Percentiles rank a stretch among this genome's conserved stretches.
Conservation (phyloP, 139 green algal species). For the Asterochloris sp. region DNA sequence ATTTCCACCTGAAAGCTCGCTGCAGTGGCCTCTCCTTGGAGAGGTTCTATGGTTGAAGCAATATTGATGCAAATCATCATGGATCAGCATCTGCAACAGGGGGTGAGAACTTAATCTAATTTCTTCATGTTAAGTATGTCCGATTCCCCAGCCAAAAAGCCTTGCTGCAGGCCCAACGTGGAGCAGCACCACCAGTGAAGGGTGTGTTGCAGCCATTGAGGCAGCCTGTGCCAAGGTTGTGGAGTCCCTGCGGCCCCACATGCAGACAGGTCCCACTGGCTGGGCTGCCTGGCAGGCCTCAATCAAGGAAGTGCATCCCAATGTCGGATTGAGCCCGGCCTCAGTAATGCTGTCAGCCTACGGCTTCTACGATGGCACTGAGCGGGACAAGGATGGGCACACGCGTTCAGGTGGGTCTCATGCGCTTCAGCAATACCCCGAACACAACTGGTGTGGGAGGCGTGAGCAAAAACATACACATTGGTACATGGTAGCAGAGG, state of each 20-base stretch:
- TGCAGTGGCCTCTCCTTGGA: too few species aligned
- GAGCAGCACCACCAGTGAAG: constrained; percentile 17
- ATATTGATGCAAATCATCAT: too few species aligned
- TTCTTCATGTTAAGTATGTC: too few species aligned
- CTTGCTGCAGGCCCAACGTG: constrained; percentile 15
- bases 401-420: not conserved
- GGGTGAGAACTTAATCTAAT: too few species aligned
- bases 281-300: constrained; percentile 18
- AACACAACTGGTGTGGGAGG: too few species aligned
- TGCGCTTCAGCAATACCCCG: not conserved
- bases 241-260: constrained; percentile 11
- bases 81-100: too few species aligned
- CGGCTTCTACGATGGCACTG: constrained; percentile 33
- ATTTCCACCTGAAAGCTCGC: too few species aligned
- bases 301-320: constrained; percentile 13
- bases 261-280: constrained; percentile 2
- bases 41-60: too few species aligned
- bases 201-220: constrained; percentile 20
- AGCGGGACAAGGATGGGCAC: constrained; percentile 2
- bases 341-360: constrained; percentile 32
- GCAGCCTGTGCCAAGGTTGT: constrained; percentile 52
- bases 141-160: too few species aligned
- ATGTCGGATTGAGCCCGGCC: constrained; percentile 20
- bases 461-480: too few species aligned
- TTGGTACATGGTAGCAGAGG: too few species aligned